Percentiles rank a stretch among this genome's conserved stretches.
Conservation (phyloP, 805 yeast genomes). For the Kodamaea neixiangensis region DNA sequence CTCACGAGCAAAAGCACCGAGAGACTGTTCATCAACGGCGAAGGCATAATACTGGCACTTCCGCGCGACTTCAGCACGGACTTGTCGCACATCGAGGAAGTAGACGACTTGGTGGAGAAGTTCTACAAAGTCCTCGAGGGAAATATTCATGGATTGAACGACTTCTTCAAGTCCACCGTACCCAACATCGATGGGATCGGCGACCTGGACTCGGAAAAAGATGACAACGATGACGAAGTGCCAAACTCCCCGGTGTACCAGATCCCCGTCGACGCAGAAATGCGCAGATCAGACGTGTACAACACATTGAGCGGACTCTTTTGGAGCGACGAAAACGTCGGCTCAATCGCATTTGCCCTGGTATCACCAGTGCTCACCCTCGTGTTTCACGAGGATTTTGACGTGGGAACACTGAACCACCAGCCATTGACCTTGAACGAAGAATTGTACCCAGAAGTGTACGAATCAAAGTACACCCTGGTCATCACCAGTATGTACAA, state of each 20-base stretch:
- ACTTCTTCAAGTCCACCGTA: constrained; percentile 1
- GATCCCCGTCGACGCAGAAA: constrained; percentile 38
- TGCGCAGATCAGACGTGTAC: constrained; percentile 26
- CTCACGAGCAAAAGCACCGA: constrained; percentile 15
- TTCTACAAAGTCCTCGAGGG: constrained; percentile 12
- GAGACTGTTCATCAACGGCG: constrained; percentile 25
- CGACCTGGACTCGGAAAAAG: constrained; percentile 7
- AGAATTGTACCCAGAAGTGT: constrained; percentile 37
- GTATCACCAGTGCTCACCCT: constrained; percentile 35
- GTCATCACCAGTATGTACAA: constrained; percentile 23
- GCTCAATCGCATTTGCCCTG: neutral
- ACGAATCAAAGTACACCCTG: constrained; percentile 23
- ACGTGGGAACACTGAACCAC: constrained; percentile 7
- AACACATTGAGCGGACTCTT: constrained; percentile 32
- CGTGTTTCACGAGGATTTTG: constrained; percentile 31
- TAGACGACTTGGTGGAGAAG: constrained; percentile 19
- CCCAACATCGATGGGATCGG: constrained; percentile 1
- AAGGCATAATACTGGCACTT: constrained; percentile 6
- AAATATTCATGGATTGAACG: constrained; percentile 3
- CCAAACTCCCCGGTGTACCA: constrained; percentile 14
- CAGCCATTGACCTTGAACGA: constrained; percentile 30
- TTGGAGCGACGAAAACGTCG: neutral
- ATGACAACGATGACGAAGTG: constrained; percentile 11
- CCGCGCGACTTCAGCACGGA: neutral
- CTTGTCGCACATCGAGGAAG: constrained; percentile 20